These are phyloP conservation scores for Amylocarpus encephaloides DNA, from an alignment of 2,329 filamentous ascomycete species.

Conservation along the genomic window DNA sequence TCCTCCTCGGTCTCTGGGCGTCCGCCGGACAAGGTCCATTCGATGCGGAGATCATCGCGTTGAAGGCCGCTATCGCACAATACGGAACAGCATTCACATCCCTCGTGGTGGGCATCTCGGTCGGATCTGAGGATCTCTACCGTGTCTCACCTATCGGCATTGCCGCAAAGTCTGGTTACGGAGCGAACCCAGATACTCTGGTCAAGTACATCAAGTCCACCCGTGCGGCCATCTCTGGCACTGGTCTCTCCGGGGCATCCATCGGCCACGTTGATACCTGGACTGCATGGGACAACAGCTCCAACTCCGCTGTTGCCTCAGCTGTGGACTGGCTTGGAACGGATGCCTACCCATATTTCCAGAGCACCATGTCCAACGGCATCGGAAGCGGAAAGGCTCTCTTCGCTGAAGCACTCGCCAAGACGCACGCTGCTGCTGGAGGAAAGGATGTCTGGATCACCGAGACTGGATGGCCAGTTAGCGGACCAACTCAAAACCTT, in stretches of 20 bases:
- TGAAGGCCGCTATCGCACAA: constrained; percentile 60
- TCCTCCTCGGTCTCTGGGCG: constrained; percentile 80
- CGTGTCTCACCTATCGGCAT: constrained; percentile 67
- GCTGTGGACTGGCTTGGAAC: constrained; percentile 74
- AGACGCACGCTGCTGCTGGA: constrained; percentile 50
- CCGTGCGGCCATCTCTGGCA: constrained; percentile 56
- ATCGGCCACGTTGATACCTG: constrained; percentile 89
- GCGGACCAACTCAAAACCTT: constrained; percentile 54
- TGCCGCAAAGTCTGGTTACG: constrained; percentile 53
- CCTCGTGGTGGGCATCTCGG: constrained; percentile 73
- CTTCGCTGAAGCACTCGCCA: constrained; percentile 60
- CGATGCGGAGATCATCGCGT: constrained; percentile 66
- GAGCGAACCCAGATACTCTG: constrained; percentile 55
- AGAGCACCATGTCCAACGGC: constrained; percentile 60
- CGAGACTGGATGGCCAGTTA: constrained; percentile 82
- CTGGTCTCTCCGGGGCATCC: constrained; percentile 48
- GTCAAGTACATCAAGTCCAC: constrained; percentile 66
- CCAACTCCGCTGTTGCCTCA: constrained; percentile 64
- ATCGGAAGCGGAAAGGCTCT: constrained; percentile 58
- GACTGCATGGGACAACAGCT: constrained; percentile 68
- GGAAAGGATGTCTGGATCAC: constrained; percentile 78
- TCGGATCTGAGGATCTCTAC: constrained; percentile 84
- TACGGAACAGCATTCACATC: constrained; percentile 61
- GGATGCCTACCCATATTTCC: constrained; percentile 80
- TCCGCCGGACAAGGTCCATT: constrained; percentile 60